Conservation (phyloP, 2,329 filamentous ascomycete species). For the Aspergillus pseudonomiae region DNA sequence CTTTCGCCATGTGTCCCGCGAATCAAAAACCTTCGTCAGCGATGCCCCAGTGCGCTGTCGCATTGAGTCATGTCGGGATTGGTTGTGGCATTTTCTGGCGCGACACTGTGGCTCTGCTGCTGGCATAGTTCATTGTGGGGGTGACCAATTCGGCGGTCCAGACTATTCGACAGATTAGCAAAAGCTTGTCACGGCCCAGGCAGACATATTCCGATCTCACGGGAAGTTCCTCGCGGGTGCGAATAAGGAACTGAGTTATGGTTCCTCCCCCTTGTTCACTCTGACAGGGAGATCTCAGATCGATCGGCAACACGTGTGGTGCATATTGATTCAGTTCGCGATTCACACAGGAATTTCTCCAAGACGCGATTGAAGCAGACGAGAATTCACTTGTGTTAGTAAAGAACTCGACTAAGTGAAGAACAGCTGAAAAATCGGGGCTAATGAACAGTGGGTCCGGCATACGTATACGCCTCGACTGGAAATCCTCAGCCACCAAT, state of each 20-base stretch:
- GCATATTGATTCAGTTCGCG: neutral
- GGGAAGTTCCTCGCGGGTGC: neutral
- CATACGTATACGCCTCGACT: conserved; percentile 3
- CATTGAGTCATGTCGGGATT: conserved; percentile 3
- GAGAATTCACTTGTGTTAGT: neutral
- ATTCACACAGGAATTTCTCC: too few species aligned
- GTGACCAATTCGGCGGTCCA: neutral
- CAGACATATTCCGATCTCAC: neutral
- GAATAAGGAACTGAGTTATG: neutral
- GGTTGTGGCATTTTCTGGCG: conserved; percentile 1
- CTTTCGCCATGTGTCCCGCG: neutral
- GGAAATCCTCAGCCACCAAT: neutral
- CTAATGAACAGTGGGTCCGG: neutral
- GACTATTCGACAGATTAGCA: conserved; percentile 1
- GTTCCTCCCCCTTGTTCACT: neutral
- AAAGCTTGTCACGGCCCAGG: conserved; percentile 1
- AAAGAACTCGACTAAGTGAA: neutral
- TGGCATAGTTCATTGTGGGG: neutral
- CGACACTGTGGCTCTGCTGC: neutral
- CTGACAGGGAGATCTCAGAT: neutral
- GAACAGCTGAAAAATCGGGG: neutral
- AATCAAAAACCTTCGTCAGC: neutral
- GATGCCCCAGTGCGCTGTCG: neutral
- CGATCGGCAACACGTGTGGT: neutral
- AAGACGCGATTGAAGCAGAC: neutral